Conservation (phyloP, 345 rosid species). For the Salix brachista region DNA sequence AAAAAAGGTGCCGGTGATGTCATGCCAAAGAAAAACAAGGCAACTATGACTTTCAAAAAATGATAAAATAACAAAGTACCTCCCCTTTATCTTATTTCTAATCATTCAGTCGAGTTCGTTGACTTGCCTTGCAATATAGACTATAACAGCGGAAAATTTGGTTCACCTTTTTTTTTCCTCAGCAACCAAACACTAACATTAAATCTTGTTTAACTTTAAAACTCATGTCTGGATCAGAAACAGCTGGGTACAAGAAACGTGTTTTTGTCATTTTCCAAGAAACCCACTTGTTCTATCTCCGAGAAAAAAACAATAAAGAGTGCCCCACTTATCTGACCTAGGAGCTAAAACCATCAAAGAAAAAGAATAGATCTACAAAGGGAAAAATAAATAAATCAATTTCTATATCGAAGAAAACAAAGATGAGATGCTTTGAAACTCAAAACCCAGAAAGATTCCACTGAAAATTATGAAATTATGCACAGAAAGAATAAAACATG, state of each 20-base stretch:
- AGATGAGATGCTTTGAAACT: neutral
- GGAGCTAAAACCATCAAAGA: neutral
- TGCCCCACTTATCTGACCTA: slow-evolving; percentile 8
- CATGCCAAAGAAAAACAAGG: slow-evolving; percentile 14
- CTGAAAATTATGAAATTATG: neutral
- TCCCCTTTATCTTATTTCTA: neutral
- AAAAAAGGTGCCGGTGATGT: slow-evolving; percentile 2
- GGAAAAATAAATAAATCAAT: neutral
- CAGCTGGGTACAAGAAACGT: neutral
- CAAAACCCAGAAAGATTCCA: slow-evolving; percentile 2
- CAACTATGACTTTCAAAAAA: neutral
- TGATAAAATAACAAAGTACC: neutral
- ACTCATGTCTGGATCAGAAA: slow-evolving; percentile 2
- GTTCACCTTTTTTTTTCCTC: neutral
- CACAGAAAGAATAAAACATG: slow-evolving; percentile 3
- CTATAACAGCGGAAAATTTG: neutral
- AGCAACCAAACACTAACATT: slow-evolving; percentile 16
- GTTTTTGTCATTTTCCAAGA: slow-evolving; percentile 1
- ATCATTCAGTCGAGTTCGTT: neutral
- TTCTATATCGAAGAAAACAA: neutral
- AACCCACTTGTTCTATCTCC: neutral
- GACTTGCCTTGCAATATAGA: neutral
- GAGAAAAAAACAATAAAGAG: too few relatives aligned
- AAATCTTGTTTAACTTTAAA: neutral
- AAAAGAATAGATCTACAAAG: slow-evolving; percentile 13